Percentiles rank a stretch among this genome's conserved stretches.
Conservation (phyloP, 305 asterid species). For the Fraxinus floribunda region DNA sequence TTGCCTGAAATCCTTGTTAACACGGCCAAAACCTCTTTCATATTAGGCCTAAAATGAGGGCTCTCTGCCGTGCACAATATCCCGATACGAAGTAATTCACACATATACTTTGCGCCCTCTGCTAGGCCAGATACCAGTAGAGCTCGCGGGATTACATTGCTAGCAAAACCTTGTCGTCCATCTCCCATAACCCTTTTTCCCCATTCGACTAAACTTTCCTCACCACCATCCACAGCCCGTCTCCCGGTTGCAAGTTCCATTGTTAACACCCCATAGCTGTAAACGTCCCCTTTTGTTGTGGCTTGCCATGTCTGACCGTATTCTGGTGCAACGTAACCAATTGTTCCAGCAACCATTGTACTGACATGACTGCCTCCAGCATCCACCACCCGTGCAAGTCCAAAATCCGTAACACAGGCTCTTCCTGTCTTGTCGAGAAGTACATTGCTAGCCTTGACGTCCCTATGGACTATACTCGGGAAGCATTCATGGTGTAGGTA, state of each 20-base stretch:
- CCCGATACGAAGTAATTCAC: slow-evolving; percentile 66
- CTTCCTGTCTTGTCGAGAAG: slow-evolving; percentile 69
- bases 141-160: slow-evolving; percentile 48
- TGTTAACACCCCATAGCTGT: slow-evolving; percentile 79
- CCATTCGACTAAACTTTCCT: slow-evolving; percentile 90
- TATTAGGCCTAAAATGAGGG: slow-evolving; percentile 73
- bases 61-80: slow-evolving; percentile 73
- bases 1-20: slow-evolving; percentile 50
- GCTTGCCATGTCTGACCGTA: slow-evolving; percentile 97
- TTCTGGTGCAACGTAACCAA: slow-evolving; percentile 96
- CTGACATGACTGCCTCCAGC: slow-evolving; percentile 83
- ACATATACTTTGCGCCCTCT: slow-evolving; percentile 74
- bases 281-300: slow-evolving; percentile 92
- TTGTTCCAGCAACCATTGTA: slow-evolving; percentile 94
- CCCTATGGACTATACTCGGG: slow-evolving; percentile 83
- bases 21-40: slow-evolving; percentile 81
- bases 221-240: slow-evolving; percentile 85
- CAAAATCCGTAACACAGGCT: slow-evolving; percentile 91
- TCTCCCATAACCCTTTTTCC: slow-evolving; percentile 77
- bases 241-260: slow-evolving; percentile 94
- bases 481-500: slow-evolving; percentile 88
- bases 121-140: slow-evolving; percentile 66
- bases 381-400: slow-evolving; percentile 80
- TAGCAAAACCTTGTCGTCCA: slow-evolving; percentile 40
- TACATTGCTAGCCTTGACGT: slow-evolving; percentile 94